Base-by-base conservation (phyloP, 306 rosid species). In the Lagenaria siceraria region DNA sequence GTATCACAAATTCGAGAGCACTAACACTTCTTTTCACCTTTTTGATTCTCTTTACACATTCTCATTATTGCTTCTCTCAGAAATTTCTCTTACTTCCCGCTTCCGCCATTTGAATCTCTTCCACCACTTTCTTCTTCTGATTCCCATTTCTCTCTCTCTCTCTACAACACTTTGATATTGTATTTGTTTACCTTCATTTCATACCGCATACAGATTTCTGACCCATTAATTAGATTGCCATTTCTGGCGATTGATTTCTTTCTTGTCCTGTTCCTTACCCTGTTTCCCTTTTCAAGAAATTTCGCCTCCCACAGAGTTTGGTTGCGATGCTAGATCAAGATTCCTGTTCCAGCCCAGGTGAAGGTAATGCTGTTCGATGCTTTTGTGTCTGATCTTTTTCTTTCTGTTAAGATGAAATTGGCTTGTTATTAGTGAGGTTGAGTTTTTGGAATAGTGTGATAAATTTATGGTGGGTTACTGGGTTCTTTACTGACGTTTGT, bases 251-350 rank as follows among this genome's bases (percentile, higher is more conserved):
- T 43, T 13, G 5, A 69, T 69, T 43, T 40, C 7, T 21, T 6
- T 3, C 21, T 25, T 71, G 22, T 22, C 19, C 59, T 49, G 10
- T 49, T 72, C 60, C 7, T 71, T 71, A 40, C n/a, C 21, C 40
- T 8, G 59, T 4, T 27, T 27, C 35, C 42, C 24, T 24, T 49
- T 24, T 70, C 75, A 7, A 42, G 22, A 13, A 69, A 12, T 12
- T 68, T 21, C 7, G 18, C 18, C 27, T 40, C 0, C 10, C 1
- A 38, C 2, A 4, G 7, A 70, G 12, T 24, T 71, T 48, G 38
- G 22, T 14, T 14, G 8, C 58, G 11, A 72, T 72, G 76, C 70
- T 40, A 38, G 79, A 58, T 38, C 79, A 76, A 55, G 79, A 76
- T 72, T 49, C 27, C 18, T 48, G 14, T 76, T 76, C 35, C 36